Evolutionary conservation across 2,329 filamentous ascomycete genomes (phyloP).

Genomic region (Madurella mycetomatis): DNA sequence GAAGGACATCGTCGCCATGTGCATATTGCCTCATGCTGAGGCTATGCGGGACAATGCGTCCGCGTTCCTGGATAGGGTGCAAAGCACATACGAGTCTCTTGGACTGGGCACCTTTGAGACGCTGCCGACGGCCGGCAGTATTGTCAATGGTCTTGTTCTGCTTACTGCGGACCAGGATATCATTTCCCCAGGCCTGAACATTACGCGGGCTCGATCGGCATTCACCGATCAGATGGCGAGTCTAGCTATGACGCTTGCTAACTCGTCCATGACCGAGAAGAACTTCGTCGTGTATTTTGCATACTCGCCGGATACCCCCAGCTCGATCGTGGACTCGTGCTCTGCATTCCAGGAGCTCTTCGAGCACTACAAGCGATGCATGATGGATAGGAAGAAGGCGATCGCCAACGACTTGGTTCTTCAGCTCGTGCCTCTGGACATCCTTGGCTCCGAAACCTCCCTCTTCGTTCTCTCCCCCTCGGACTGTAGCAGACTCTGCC

Average conservation of each 20-base stretch:
- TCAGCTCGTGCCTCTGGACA: conserved; percentile 66
- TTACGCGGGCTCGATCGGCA: conserved; percentile 42
- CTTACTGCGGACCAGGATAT: conserved; percentile 35
- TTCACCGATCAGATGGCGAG: conserved; percentile 46
- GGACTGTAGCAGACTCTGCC: conserved; percentile 59
- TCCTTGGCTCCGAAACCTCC: conserved; percentile 60
- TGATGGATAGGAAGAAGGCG: conserved; percentile 45
- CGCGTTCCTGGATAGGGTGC: conserved; percentile 63
- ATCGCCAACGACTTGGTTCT: conserved; percentile 65
- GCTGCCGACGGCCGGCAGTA: conserved; percentile 39
- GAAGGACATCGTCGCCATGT: conserved; percentile 68
- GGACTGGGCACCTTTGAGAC: conserved; percentile 64
- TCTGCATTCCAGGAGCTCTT: conserved; percentile 69
- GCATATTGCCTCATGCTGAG: conserved; percentile 63
- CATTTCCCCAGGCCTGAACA: conserved; percentile 38
- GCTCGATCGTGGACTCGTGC: conserved; percentile 65
- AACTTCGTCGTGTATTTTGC: conserved; percentile 75
- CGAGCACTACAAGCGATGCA: conserved; percentile 53
- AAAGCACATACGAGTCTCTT: conserved; percentile 67
- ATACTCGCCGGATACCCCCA: conserved; percentile 60
- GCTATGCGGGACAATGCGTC: conserved; percentile 58
- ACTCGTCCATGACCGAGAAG: conserved; percentile 40
- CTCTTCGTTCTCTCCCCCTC: conserved; percentile 58
- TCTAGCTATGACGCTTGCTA: conserved; percentile 44
- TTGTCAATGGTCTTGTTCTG: conserved; percentile 44